Conservation (phyloP, 176 grass and related monocot genomes). For the Phyllostachys edulis region DNA sequence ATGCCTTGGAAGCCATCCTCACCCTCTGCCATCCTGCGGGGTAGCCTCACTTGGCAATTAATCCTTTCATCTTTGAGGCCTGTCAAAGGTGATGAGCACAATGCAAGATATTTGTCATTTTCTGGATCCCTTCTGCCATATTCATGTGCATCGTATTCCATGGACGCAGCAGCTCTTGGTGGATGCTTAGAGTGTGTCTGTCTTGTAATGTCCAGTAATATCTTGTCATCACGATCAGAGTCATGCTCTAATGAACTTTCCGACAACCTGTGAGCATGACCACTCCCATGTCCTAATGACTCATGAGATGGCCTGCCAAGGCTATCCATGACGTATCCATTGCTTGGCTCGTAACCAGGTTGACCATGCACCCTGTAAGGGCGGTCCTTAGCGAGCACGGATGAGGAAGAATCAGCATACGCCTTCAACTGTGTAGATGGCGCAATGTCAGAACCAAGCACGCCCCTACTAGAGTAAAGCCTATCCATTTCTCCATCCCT, state of each 20-base stretch:
- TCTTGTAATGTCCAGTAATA: constrained; percentile 32
- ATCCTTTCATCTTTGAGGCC: constrained; percentile 46
- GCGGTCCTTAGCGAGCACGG: constrained; percentile 34
- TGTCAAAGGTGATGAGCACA: constrained; percentile 38
- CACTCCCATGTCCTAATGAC: constrained; percentile 31
- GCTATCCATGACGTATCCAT: constrained; percentile 28
- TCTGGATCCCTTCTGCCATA: constrained; percentile 24
- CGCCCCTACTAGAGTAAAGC: constrained; percentile 42
- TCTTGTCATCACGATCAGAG: constrained; percentile 18
- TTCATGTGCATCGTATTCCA: constrained; percentile 35
- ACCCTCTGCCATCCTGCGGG: constrained; percentile 39
- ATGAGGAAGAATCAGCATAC: constrained; percentile 53
- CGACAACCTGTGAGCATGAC: constrained; percentile 31
- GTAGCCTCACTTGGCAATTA: constrained; percentile 6
- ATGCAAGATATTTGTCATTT: constrained; percentile 35
- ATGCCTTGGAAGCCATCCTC: constrained; percentile 25
- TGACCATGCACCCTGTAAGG: constrained; percentile 10
- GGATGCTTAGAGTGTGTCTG: constrained; percentile 26
- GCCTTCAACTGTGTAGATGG: constrained; percentile 36
- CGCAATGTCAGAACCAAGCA: constrained; percentile 16
- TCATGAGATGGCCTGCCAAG: constrained; percentile 39
- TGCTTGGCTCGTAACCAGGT: constrained; percentile 27
- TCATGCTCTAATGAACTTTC: constrained; percentile 32
- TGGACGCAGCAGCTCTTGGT: constrained; percentile 21
- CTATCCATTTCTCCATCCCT: constrained; percentile 43